A percentile compares a stretch with the other conserved stretches of the same genome.
These are phyloP conservation scores for Syncephalastrum racemosum DNA, from an alignment of 371 early-diverging fungal species.

Conservation along the genomic window DNA sequence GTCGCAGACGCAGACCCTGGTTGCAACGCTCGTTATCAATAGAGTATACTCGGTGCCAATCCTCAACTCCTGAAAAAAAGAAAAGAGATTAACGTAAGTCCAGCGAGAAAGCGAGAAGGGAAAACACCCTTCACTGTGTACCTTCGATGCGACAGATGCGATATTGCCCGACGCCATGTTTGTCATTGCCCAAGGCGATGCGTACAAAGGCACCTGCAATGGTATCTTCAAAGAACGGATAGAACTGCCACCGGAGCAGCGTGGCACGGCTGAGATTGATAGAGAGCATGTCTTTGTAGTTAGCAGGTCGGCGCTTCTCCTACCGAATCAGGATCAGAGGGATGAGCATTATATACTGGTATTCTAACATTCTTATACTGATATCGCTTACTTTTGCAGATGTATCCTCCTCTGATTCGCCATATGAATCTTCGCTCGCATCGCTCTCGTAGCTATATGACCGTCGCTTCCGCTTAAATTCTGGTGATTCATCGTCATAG, in stretches of 20 bases:
- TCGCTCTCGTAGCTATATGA: constrained; percentile 21
- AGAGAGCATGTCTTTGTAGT: constrained; percentile 60
- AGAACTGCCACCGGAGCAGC: constrained; percentile 63
- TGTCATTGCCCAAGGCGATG: constrained; percentile 56
- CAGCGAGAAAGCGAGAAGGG: not conserved
- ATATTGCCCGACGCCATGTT: constrained; percentile 47
- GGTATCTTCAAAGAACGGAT: constrained; percentile 67
- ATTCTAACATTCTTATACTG: too few species aligned
- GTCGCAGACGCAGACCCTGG: constrained; percentile 59
- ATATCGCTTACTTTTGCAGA: constrained; percentile 18
- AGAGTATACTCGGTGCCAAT: constrained; percentile 65
- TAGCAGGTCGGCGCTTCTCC: constrained; percentile 46
- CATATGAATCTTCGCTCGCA: constrained; percentile 37
- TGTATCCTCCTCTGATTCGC: constrained; percentile 26
- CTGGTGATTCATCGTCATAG: constrained; percentile 32
- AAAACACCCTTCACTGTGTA: constrained; percentile 8
- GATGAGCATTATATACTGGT: too few species aligned
- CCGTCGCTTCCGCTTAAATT: constrained; percentile 29
- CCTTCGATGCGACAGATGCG: constrained; percentile 64
- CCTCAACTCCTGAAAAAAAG: constrained; percentile 45
- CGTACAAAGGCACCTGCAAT: constrained; percentile 50
- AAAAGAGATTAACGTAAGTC: not conserved
- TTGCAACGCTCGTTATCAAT: constrained; percentile 60
- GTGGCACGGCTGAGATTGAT: constrained; percentile 40
- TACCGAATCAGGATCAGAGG: not conserved